Percentiles rank a stretch among this genome's conserved stretches.
phyloP scores from a whole-genome alignment of 192 early-diverging fungal genomes.

The Coemansia sp. region DNA sequence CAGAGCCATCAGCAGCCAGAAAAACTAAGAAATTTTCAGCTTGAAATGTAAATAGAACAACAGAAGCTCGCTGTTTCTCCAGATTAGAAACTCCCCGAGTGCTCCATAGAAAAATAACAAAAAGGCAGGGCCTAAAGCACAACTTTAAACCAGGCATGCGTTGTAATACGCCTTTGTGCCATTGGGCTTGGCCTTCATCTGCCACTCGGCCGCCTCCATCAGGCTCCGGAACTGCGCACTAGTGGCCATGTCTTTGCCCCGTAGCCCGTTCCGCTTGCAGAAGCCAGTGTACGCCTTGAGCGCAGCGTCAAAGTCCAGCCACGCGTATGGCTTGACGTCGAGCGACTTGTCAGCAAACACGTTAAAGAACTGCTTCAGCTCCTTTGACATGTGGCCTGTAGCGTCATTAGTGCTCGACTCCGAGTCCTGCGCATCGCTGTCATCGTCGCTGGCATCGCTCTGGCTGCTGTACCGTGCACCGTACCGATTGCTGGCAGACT shows the following conservation, averaged over 20 bases:
- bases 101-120: neutral
- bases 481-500: conserved; percentile 11
- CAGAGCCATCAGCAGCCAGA: neutral
- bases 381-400: conserved; percentile 28
- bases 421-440: conserved; percentile 8
- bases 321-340: conserved; percentile 55
- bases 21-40: neutral
- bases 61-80: neutral
- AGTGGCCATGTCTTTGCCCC: conserved; percentile 39
- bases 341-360: conserved; percentile 51
- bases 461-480: conserved; percentile 23
- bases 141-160: conserved; percentile 33
- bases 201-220: conserved; percentile 52
- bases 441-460: conserved; percentile 22
- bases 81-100: neutral
- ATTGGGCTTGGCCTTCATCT: conserved; percentile 46
- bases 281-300: conserved; percentile 46
- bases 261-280: conserved; percentile 50
- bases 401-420: conserved; percentile 4
- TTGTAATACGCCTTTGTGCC: conserved; percentile 51
- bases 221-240: conserved; percentile 48
- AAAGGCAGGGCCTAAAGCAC: neutral
- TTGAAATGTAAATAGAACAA: neutral
- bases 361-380: conserved; percentile 46
- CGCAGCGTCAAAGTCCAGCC: conserved; percentile 39